Percentiles rank a stretch among this genome's conserved stretches.
These are phyloP conservation scores for Corymbia maculata DNA, from an alignment of 345 rosid species.

Conservation along the genomic window DNA sequence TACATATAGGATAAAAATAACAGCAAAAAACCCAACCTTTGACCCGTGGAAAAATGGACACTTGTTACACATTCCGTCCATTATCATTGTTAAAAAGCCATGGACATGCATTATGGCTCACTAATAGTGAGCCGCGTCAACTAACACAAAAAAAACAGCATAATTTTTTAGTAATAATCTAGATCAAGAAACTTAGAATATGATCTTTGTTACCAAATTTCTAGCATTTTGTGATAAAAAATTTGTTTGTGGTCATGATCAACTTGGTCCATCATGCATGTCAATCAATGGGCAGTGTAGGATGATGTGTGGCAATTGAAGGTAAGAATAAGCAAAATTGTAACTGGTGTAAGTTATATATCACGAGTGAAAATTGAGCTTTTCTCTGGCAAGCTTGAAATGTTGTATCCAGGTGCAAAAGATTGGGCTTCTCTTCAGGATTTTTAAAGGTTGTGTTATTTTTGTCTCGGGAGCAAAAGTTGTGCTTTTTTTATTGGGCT, in stretches of 20 bases:
- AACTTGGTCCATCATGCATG: neutral
- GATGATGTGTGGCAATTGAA: neutral
- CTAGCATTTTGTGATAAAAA: neutral
- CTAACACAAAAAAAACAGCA: neutral
- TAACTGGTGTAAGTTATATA: neutral
- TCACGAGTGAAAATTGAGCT: neutral
- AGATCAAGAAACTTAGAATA: neutral
- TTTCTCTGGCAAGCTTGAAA: neutral
- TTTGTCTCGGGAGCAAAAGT: neutral
- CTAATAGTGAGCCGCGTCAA: neutral
- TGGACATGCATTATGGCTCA: neutral
- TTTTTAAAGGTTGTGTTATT: neutral
- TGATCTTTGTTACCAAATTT: neutral
- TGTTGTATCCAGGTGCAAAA: neutral
- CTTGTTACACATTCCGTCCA: neutral
- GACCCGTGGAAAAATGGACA: neutral
- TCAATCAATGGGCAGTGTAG: neutral
- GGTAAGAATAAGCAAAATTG: neutral
- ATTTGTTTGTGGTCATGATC: neutral
- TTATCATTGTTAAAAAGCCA: neutral
- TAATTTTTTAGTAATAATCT: neutral
- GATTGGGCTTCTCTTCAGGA: neutral
- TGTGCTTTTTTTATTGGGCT: fast-evolving
- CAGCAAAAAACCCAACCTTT: neutral
- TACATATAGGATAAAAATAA: neutral